Evolutionary conservation across 192 early-diverging fungal species (phyloP).

Genomic region (Coemansia asiatica): DNA sequence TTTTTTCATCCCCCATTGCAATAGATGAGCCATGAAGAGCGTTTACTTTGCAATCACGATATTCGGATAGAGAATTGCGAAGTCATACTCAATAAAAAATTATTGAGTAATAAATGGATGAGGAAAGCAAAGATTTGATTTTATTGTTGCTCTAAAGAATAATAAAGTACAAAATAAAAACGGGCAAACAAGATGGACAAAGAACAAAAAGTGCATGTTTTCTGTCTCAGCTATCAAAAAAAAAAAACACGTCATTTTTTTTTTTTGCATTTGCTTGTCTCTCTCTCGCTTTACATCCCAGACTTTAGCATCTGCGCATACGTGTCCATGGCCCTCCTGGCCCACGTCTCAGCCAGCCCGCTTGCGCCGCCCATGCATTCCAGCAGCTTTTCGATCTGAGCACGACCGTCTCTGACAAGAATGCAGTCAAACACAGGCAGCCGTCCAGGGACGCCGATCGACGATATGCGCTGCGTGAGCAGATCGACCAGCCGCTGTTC

Average conservation of each 20-base stretch:
- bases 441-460: slow-evolving; percentile 10
- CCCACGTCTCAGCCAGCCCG: slow-evolving; percentile 19
- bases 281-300: too few relatives aligned
- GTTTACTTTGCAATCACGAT: not conserved
- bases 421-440: slow-evolving; percentile 45
- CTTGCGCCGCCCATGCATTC: not conserved
- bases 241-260: not conserved
- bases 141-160: too few relatives aligned
- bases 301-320: slow-evolving; percentile 24
- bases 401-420: slow-evolving; percentile 24
- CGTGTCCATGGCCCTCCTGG: slow-evolving; percentile 41
- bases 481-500: slow-evolving; percentile 32
- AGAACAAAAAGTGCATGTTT: too few relatives aligned
- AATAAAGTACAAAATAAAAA: too few relatives aligned
- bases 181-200: too few relatives aligned
- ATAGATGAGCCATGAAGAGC: not conserved
- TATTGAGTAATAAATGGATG: not conserved
- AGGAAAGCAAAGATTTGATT: not conserved
- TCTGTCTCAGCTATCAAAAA: too few relatives aligned
- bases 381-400: slow-evolving; percentile 14
- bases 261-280: too few relatives aligned
- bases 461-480: slow-evolving; percentile 17
- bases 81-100: not conserved
- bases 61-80: slow-evolving; percentile 5
- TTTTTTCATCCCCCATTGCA: too few relatives aligned